Percentiles rank a stretch among this genome's conserved stretches.
Evolutionary conservation across 345 rosid species (phyloP).

Genomic region (rapeseed (Brassica napus)): Da-Ae NC_063447.1:43039001-43039500

Average conservation of each 20-base stretch:
- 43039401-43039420: too few relatives aligned
- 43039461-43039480: too few relatives aligned
- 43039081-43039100: slow-evolving; percentile 82
- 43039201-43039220: background rate
- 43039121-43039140: background rate
- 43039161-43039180: background rate
- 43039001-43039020: slow-evolving; percentile 58
- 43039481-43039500: too few relatives aligned
- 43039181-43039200: background rate
- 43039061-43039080: slow-evolving; percentile 57
- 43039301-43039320: background rate
- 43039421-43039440: too few relatives aligned
- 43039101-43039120: background rate
- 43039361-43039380: too few relatives aligned
- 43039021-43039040: slow-evolving; percentile 70
- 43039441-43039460: too few relatives aligned
- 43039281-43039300: background rate
- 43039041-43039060: slow-evolving; percentile 87
- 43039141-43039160: background rate
- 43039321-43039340: background rate
- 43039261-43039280: background rate
- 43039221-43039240: slow-evolving; percentile 1
- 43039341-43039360: background rate
- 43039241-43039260: slow-evolving; percentile 5
- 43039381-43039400: too few relatives aligned